Evolutionary conservation across 441 rosid species (phyloP).

Genomic region (Pelargonium australe): DNA sequence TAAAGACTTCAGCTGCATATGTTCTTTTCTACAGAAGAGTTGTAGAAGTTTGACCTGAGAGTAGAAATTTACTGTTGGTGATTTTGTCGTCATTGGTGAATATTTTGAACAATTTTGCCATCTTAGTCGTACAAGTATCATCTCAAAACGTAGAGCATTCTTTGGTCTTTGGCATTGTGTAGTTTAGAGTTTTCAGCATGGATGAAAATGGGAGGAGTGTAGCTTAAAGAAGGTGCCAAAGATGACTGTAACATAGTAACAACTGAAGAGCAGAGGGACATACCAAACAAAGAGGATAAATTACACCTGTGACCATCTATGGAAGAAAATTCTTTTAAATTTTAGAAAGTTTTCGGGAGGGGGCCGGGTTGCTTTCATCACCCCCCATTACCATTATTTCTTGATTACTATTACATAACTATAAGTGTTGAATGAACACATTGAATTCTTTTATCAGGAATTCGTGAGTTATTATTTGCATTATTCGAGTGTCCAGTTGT

Average conservation of each 20-base stretch:
- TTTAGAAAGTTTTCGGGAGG: constrained; percentile 14
- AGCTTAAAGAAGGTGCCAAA: constrained; percentile 22
- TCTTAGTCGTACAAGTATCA: constrained; percentile 16
- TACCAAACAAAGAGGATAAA: constrained; percentile 9
- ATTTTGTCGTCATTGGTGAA: constrained; percentile 16
- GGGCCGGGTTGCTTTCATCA: constrained; percentile 17
- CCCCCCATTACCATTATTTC: constrained; percentile 16
- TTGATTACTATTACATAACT: constrained; percentile 19
- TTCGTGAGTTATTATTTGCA: constrained; percentile 10
- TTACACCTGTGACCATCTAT: constrained; percentile 21
- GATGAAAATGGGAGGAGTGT: constrained; percentile 18
- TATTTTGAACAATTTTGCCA: constrained; percentile 20
- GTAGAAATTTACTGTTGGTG: constrained; percentile 16
- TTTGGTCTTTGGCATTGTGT: constrained; percentile 28
- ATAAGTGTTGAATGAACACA: constrained; percentile 20
- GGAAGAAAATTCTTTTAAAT: constrained; percentile 9
- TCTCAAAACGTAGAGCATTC: constrained; percentile 31
- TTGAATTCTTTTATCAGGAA: constrained; percentile 18
- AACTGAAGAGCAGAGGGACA: constrained; percentile 21
- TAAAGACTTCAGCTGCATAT: constrained; percentile 91
- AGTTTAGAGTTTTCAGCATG: constrained; percentile 16
- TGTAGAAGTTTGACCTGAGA: constrained; percentile 31
- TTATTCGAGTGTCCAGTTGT: neutral
- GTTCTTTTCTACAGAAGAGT: constrained; percentile 94
- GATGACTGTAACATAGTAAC: constrained; percentile 37